Base-by-base conservation (phyloP, 2,329 filamentous ascomycete genomes). In the Metarhizium album region DNA sequence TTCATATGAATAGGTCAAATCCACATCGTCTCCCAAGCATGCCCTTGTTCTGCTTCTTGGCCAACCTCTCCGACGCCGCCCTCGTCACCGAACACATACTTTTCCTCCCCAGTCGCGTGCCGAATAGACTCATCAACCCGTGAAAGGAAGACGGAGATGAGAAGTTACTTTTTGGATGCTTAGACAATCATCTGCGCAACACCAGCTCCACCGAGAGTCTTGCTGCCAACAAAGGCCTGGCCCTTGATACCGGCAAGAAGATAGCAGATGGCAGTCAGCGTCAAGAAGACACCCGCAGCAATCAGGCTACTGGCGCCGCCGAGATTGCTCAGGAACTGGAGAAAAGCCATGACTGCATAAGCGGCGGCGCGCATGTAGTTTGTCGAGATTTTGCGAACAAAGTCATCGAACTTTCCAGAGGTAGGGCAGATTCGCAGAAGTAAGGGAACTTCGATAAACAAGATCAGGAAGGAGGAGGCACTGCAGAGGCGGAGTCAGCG, bases 131-230 rank as follows among this genome's bases (percentile, higher is more conserved):
- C 14, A 14, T 43, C 40, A n/a, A 4, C 40, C 22, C 40, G 13
- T 43, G 16, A 16, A 8, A 8, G 20, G 22, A 16, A 14, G 9
- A 3, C 3, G 40, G 13, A 33, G 37, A 13, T 46, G 24, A 18
- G 14, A 23, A 23, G 38, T 23, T 38, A 27, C 20, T 18, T 4
- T 20, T 23, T 23, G 48, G 7, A n/a, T n/a, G n/a, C 37, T 73
- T 76, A 95, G 64, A 97, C 90, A 71, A 97, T 96, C 91, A 97
- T 96, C 75, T 96, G 90, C 55, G 90, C 93, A 59, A 96, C 86
- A 48, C 91, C 91, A 59, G 88, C 85, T 49, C 93, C 93, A 58
- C 93, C 93, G 49, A 98, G 77, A 16, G 91, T 97, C 81, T 97
- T 97, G 78, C 90, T 96, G 54, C 87, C 87, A 58, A 90, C 82